Evolutionary conservation across 129 eudicot species (phyloP).

Genomic region (Escallonia rubra): DNA sequence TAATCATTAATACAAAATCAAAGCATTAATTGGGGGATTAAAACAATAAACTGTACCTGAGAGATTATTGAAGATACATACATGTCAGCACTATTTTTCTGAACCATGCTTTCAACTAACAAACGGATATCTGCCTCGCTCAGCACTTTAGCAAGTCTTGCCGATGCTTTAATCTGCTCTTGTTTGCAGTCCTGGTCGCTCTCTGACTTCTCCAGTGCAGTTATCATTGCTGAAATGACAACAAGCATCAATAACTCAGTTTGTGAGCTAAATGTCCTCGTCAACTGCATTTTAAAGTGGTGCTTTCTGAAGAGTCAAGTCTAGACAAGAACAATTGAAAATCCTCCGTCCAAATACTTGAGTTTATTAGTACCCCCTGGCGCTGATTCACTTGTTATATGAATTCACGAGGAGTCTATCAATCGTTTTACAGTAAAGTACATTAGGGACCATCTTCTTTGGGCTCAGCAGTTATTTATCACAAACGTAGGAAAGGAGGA

Average conservation of each 20-base stretch:
- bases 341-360: too few species aligned
- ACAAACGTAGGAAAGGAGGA: too few species aligned
- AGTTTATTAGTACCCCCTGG: too few species aligned
- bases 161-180: conserved; percentile 56
- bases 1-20: conserved; percentile 10
- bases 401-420: too few species aligned
- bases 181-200: conserved; percentile 32
- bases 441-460: too few species aligned
- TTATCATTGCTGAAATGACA: conserved; percentile 48
- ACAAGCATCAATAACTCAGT: conserved; percentile 1
- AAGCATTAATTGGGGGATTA: neutral
- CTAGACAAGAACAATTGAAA: too few species aligned
- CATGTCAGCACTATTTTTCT: conserved; percentile 62
- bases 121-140: conserved; percentile 75
- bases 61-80: conserved; percentile 25
- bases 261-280: neutral
- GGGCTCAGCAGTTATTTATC: too few species aligned
- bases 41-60: neutral
- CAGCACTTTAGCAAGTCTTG: conserved; percentile 58
- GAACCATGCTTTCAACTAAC: conserved; percentile 46
- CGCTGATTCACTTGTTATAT: too few species aligned
- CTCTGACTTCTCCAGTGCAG: conserved; percentile 49
- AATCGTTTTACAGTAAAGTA: too few species aligned
- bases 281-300: neutral
- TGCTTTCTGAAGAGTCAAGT: too few species aligned